Evolutionary conservation across 208 protist genomes (phyloP), one percentile per base, ranked within the genome.

Genomic region (Leishmania mexicana): DNA sequence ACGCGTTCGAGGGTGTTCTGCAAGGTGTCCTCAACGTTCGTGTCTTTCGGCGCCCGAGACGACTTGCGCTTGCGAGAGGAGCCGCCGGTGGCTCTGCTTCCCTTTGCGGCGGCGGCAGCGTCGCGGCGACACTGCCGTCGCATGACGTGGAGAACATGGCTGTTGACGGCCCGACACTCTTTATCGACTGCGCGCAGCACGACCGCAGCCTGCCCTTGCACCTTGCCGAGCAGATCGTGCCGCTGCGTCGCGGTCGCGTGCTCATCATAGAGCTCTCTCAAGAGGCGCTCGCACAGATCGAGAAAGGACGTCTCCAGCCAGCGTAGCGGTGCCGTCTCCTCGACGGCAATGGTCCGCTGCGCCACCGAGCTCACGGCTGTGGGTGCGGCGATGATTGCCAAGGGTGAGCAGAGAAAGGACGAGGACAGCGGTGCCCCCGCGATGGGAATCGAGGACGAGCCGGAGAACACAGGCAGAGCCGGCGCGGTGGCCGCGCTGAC

Each of bases 1-100:
- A 87, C 80, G 4, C 81, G 83, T 38, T 87, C 67, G 15, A 89
- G 78, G 49, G 81, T 82, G 60, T 80, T 85, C 21, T 80, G 35
- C 70, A 89, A 71, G 19, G 86, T 87, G 68, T 83, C 83, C 24
- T 74, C n/a, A 60, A 84, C 83, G n/a, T 19, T n/a, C 11, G 76
- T 31, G 72, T 80, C 81, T 38, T 38, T 51, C 38, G 58, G 28
- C 5, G 54, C 35, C n/a, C 49, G 19, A 64, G 53, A 42, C 7
- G 51, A 3, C 65, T 75, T 78, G 51, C 79, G 82, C 65, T 62
- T 81, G 13, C 76, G 72, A 4, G 51, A 21, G 11, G 28, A 21
- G 62, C 53, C 58, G 64, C 35, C 54, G 65, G 47, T 24, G n/a
- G 78, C 28, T 28, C 1, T 75, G 71, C 71, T 35, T 15, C 42